phyloP scores from a whole-genome alignment of 768 basidiomycete species.

The Mycena crocata region DNA sequence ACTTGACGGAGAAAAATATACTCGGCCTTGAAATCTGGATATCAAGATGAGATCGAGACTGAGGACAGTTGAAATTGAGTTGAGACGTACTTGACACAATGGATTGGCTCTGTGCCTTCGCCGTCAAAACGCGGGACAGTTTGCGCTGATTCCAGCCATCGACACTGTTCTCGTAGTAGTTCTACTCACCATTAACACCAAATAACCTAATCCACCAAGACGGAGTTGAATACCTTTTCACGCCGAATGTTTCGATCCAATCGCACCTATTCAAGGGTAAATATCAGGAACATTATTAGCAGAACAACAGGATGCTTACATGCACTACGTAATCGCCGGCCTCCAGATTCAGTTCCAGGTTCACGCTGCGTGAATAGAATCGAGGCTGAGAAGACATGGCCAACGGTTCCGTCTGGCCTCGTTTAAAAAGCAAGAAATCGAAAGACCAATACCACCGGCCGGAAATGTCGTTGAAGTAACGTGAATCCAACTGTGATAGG shows the following conservation, averaged over 20 bases:
- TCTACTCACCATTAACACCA: neutral
- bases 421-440: conserved; percentile 52
- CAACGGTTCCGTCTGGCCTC: conserved; percentile 42
- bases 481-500: conserved; percentile 50
- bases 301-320: conserved; percentile 24
- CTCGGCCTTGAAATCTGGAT: conserved; percentile 18
- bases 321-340: conserved; percentile 46
- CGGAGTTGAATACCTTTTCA: neutral
- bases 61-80: neutral
- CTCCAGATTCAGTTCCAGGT: conserved; percentile 39
- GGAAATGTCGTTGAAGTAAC: conserved; percentile 47
- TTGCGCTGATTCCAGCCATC: conserved; percentile 5
- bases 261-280: neutral
- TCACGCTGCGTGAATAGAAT: conserved; percentile 40
- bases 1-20: neutral
- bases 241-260: conserved; percentile 8
- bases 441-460: conserved; percentile 43
- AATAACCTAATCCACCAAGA: neutral
- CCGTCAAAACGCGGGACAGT: neutral
- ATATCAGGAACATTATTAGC: neutral
- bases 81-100: conserved; percentile 18
- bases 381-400: conserved; percentile 33
- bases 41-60: neutral
- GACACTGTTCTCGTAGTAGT: neutral
- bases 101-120: conserved; percentile 15